phyloP scores from a whole-genome alignment of 257 asterid species.

The Primulina tabacum region DNA sequence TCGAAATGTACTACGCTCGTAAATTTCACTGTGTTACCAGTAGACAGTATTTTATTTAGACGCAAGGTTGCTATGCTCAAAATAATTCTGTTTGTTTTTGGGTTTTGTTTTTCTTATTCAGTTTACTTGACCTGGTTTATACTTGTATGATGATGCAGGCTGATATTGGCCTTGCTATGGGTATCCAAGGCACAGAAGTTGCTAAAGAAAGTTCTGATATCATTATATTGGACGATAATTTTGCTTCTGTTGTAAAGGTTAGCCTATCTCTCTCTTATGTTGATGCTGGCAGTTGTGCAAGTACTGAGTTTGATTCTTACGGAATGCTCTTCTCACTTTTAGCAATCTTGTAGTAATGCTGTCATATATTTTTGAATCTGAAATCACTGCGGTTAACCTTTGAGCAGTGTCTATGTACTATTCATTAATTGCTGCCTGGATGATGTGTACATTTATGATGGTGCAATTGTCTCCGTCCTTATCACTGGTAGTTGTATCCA shows the following conservation, averaged over 20 bases:
- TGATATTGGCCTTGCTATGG: conserved; percentile 99
- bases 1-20: background rate
- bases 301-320: background rate
- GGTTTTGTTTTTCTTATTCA: conserved; percentile 6
- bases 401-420: background rate
- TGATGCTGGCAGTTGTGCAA: conserved; percentile 2
- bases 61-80: conserved; percentile 5
- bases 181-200: conserved; percentile 96
- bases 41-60: background rate
- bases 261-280: conserved; percentile 23
- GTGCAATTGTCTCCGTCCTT: background rate
- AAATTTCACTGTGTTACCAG: background rate
- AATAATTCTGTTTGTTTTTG: background rate
- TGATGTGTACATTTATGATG: background rate
- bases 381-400: background rate
- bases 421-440: background rate
- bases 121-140: conserved; percentile 16
- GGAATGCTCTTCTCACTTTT: background rate
- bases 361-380: background rate
- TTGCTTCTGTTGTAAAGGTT: conserved; percentile 95
- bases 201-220: conserved; percentile 99
- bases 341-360: background rate
- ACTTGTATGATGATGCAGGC: conserved; percentile 51
- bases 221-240: conserved; percentile 89
- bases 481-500: background rate